Base-by-base conservation (phyloP, 1,284 basidiomycete genomes). In the Coniferiporia sulphurascens region DNA sequence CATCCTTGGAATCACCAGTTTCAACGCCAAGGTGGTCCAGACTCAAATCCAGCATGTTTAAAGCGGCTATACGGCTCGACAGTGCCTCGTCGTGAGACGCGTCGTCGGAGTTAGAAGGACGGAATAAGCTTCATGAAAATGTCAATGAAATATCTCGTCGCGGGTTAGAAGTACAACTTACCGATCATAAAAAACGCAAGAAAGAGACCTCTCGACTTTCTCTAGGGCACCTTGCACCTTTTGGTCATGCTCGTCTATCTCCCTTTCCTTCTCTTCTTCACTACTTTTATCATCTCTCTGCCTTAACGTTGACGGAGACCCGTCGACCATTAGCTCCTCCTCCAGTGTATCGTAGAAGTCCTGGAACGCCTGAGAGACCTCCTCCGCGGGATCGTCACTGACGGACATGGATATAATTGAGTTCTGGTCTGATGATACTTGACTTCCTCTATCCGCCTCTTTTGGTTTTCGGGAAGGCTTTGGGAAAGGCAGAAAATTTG, bases 11-110 rank as follows among this genome's bases (percentile, higher is more conserved):
- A 0, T 74, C 72, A n/a, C 78, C 80, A 35, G 87, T 73, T 68
- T 90, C 74, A 4, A 98, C 80, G 4, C 95, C 95, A 0, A 98
- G 82, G 71, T 97, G 93, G 45, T 89, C 86, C 17, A 98, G 76
- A 1, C 84, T 82, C 0, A 98, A 76, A 68, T 97, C 95, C 0
- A 97, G 77, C 77, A 94, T 83, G 66, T 95, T 95, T 48, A 98
- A 78, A 0, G 93, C 95, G 9, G 92, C 91, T 21, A 98, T 87
- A 3, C 94, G 84, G 65, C 87, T 92, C 0, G 93, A 85, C 3
- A 98, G 76, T 0, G 92, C 88, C 66, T 93, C 91, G 67, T 98
- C 93, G 67, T 95, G 93, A 1, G 85, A 86, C 0, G 83, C 78
- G 68, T 97, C 93, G 62, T 93, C 89, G 0, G 90, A 87, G 0